A percentile compares a stretch with the other conserved stretches of the same genome.
phyloP scores from a whole-genome alignment of 805 yeast genomes.

The Kazachstania martiniae region DNA sequence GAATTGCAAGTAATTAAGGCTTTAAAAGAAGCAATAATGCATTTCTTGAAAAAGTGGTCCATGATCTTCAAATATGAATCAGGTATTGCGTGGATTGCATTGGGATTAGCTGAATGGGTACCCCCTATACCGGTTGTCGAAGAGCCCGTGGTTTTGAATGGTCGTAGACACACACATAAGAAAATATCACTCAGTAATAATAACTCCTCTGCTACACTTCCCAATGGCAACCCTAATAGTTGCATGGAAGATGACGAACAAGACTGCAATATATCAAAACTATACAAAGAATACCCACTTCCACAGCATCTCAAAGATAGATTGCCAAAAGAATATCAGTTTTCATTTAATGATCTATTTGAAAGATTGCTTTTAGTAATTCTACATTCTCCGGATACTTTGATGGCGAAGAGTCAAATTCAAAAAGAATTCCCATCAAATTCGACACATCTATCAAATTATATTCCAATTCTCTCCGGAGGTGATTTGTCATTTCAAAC shows the following conservation, averaged over 20 bases:
- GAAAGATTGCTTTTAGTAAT: constrained; percentile 69
- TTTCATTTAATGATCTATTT: constrained; percentile 57
- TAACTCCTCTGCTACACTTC: neutral
- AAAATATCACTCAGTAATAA: neutral
- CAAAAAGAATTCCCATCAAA: constrained; percentile 6
- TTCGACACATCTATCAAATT: constrained; percentile 8
- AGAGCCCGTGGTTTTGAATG: constrained; percentile 15
- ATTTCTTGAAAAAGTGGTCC: constrained; percentile 73
- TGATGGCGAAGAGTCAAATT: constrained; percentile 11
- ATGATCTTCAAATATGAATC: constrained; percentile 63
- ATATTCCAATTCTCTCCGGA: constrained; percentile 27
- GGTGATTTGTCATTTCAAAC: constrained; percentile 26
- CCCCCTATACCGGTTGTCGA: constrained; percentile 45
- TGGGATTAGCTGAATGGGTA: constrained; percentile 82
- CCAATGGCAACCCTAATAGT: neutral
- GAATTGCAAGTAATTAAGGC: constrained; percentile 36
- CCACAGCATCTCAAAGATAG: constrained; percentile 13
- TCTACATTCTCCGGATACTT: constrained; percentile 56
- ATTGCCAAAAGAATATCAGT: constrained; percentile 18
- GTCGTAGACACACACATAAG: constrained; percentile 15
- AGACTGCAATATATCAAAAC: constrained; percentile 10
- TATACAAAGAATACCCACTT: constrained; percentile 24
- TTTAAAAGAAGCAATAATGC: constrained; percentile 48
- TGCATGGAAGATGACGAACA: too few species aligned
- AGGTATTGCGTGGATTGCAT: constrained; percentile 80